phyloP scores from a whole-genome alignment of 805 yeast species.

The Alloascoidea hylecoeti region DNA sequence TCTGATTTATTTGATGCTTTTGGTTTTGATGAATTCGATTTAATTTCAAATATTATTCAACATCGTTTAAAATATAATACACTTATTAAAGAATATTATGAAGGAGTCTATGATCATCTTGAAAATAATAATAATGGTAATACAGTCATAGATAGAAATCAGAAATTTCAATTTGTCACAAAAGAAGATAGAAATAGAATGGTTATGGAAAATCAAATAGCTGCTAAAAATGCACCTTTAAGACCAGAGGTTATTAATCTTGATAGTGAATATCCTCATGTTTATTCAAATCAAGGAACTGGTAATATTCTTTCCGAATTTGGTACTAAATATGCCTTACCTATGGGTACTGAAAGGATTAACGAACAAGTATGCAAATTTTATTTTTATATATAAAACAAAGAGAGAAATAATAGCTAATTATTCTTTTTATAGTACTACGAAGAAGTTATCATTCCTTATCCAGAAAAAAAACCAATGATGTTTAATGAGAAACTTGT shows the following conservation, averaged over 20 bases:
- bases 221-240: slow-evolving; percentile 12
- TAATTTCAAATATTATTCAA: slow-evolving; percentile 50
- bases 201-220: slow-evolving; percentile 10
- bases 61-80: slow-evolving; percentile 15
- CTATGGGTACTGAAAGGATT: slow-evolving; percentile 53
- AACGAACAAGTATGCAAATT: slow-evolving; percentile 26
- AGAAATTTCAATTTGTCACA: slow-evolving; percentile 4
- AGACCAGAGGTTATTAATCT: slow-evolving; percentile 15
- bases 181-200: slow-evolving; percentile 10
- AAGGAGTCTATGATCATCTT: slow-evolving; percentile 10
- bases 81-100: slow-evolving; percentile 13
- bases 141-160: slow-evolving; percentile 2
- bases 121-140: slow-evolving; percentile 9
- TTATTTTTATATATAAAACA: too few species aligned
- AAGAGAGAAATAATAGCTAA: too few species aligned
- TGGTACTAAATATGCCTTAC: slow-evolving; percentile 71
- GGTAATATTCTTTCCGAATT: slow-evolving; percentile 61
- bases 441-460: slow-evolving; percentile 81
- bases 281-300: slow-evolving; percentile 55
- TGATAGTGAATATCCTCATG: slow-evolving; percentile 68
- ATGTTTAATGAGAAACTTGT: slow-evolving; percentile 35
- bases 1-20: slow-evolving; percentile 62
- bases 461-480: slow-evolving; percentile 34
- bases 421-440: slow-evolving; percentile 22
- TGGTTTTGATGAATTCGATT: slow-evolving; percentile 78